phyloP scores from a whole-genome alignment of 1,284 basidiomycete genomes.

The Chalciporus sp. region DNA sequence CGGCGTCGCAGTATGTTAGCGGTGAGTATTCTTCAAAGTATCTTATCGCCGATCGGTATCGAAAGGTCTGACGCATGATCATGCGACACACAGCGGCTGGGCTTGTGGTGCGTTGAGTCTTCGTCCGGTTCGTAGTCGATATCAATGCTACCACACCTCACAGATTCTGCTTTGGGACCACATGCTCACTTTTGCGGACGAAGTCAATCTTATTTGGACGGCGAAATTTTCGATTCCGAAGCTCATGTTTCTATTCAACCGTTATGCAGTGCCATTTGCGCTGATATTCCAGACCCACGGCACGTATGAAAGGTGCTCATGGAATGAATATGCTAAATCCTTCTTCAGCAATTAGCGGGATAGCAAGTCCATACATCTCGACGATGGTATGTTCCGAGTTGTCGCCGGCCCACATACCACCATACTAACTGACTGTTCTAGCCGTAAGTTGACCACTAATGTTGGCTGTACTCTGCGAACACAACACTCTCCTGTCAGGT shows the following conservation, averaged over 20 bases:
- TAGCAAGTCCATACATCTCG: constrained; percentile 10
- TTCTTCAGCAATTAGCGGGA: constrained; percentile 31
- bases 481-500: constrained; percentile 30
- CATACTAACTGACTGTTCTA: constrained; percentile 1
- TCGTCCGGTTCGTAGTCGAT: neutral
- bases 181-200: constrained; percentile 46
- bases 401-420: neutral
- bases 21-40: constrained; percentile 17
- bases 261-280: constrained; percentile 46
- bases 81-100: constrained; percentile 20
- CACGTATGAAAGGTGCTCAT: constrained; percentile 19
- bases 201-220: constrained; percentile 49
- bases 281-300: constrained; percentile 43
- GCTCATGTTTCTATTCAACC: constrained; percentile 46
- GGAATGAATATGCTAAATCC: neutral
- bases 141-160: neutral
- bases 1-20: constrained; percentile 28
- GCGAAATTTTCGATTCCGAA: constrained; percentile 44
- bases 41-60: constrained; percentile 1
- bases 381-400: neutral
- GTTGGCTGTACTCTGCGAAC: neutral
- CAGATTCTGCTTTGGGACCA: constrained; percentile 54
- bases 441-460: constrained; percentile 16
- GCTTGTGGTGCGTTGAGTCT: constrained; percentile 22
- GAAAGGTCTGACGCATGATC: neutral